Conservation (phyloP, 2,329 filamentous ascomycete genomes). For the Basipetospora chlamydospora region DNA sequence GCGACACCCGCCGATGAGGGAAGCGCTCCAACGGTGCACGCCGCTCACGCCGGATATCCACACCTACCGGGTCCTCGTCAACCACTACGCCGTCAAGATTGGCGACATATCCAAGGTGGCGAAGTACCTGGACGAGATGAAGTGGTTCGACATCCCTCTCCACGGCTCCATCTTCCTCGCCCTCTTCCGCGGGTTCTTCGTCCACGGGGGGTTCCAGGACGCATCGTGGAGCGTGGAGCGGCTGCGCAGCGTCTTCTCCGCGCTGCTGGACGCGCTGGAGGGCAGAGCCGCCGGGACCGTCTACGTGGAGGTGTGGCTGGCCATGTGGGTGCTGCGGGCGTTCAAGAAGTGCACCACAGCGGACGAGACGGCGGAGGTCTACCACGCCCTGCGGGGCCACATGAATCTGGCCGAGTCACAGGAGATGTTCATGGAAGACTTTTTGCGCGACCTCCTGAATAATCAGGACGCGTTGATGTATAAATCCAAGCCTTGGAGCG, state of each 20-base stretch:
- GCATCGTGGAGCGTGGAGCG: slow-evolving; percentile 53
- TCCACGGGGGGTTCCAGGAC: slow-evolving; percentile 49
- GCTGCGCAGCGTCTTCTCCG: slow-evolving; percentile 53
- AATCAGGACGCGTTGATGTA: slow-evolving; percentile 12
- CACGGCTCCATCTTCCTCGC: slow-evolving; percentile 66
- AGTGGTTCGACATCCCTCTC: slow-evolving; percentile 47
- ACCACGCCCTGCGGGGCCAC: slow-evolving; percentile 29
- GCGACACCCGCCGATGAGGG: slow-evolving; percentile 37
- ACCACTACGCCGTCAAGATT: slow-evolving; percentile 51
- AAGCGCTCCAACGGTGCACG: slow-evolving; percentile 43
- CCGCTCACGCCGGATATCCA: slow-evolving; percentile 58
- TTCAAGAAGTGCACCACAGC: slow-evolving; percentile 44
- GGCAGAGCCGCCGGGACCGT: slow-evolving; percentile 28
- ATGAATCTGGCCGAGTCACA: slow-evolving; percentile 35
- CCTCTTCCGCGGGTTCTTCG: slow-evolving; percentile 68
- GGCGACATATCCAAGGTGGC: slow-evolving; percentile 61
- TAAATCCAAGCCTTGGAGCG: too few species aligned
- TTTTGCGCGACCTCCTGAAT: slow-evolving; percentile 16
- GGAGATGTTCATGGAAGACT: slow-evolving; percentile 27
- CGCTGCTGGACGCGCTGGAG: slow-evolving; percentile 44
- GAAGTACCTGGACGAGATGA: slow-evolving; percentile 69
- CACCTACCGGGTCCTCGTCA: slow-evolving; percentile 69
- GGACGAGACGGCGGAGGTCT: slow-evolving; percentile 39
- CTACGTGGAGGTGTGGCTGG: slow-evolving; percentile 44
- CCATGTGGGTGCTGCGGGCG: slow-evolving; percentile 45